phyloP scores from a whole-genome alignment of 257 asterid genomes.

The Salvia splendens region DNA sequence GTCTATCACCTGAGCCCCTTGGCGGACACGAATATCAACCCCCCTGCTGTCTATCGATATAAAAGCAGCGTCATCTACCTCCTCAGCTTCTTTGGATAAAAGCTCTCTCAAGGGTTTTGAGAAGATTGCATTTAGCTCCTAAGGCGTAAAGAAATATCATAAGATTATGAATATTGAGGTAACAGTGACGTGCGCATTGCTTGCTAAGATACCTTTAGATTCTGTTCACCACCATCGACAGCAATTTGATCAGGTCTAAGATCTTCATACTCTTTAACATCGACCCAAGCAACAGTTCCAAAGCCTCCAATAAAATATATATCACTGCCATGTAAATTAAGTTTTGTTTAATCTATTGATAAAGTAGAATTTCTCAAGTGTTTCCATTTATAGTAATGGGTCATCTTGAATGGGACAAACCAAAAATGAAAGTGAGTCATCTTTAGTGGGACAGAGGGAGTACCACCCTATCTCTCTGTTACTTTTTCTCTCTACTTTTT shows the following conservation, averaged over 20 bases:
- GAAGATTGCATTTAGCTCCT: conserved; percentile 84
- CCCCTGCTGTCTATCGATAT: conserved; percentile 94
- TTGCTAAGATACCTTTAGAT: conserved; percentile 60
- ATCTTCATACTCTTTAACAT: conserved; percentile 83
- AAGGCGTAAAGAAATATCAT: neutral
- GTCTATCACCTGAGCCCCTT: conserved; percentile 76
- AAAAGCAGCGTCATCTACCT: conserved; percentile 88
- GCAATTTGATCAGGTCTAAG: conserved; percentile 90
- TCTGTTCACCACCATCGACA: conserved; percentile 89
- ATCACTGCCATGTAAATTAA: conserved; percentile 55
- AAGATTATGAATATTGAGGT: neutral
- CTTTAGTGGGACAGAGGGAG: no score
- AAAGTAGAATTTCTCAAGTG: no score
- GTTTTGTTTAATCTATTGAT: no score
- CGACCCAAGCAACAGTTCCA: conserved; percentile 98
- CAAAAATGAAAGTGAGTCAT: no score
- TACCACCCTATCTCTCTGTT: no score
- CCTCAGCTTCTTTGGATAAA: conserved; percentile 68
- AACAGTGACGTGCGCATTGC: neutral
- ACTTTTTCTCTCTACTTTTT: no score
- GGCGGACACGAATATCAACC: conserved; percentile 85
- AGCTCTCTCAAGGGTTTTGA: conserved; percentile 87
- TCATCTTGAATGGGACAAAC: no score
- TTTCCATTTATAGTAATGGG: no score
- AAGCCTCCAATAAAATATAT: conserved; percentile 96